phyloP scores from a whole-genome alignment of 441 rosid genomes.

The Capsella rubella region DNA sequence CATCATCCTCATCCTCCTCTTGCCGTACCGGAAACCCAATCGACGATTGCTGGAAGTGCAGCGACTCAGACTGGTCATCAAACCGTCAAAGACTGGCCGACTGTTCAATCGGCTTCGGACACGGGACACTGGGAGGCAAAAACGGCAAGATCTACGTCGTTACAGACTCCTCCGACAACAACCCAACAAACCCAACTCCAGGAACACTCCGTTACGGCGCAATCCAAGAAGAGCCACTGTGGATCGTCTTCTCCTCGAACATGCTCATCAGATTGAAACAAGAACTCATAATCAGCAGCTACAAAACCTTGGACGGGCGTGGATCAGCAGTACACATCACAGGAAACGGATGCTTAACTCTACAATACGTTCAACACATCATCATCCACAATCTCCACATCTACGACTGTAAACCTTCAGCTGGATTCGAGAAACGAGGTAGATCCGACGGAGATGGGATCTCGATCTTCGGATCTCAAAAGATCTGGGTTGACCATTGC shows the following conservation, averaged over 20 bases:
- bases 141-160: constrained; percentile 84
- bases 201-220: constrained; percentile 91
- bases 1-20: constrained; percentile 45
- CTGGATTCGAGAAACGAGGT: constrained; percentile 71
- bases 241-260: constrained; percentile 76
- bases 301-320: constrained; percentile 90
- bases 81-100: constrained; percentile 87
- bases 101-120: constrained; percentile 84
- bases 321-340: constrained; percentile 71
- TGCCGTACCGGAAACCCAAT: constrained; percentile 91
- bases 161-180: constrained; percentile 83
- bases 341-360: constrained; percentile 78
- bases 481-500: constrained; percentile 93
- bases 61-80: constrained; percentile 64
- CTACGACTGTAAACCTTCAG: constrained; percentile 82
- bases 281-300: constrained; percentile 81
- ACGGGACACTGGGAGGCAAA: constrained; percentile 74
- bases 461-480: constrained; percentile 71
- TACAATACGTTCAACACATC: constrained; percentile 73
- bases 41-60: constrained; percentile 97
- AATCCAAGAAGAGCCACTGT: constrained; percentile 80
- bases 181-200: constrained; percentile 71
- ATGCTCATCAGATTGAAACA: constrained; percentile 75
- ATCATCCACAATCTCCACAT: constrained; percentile 88
- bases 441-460: constrained; percentile 92